A percentile compares a stretch with the other conserved stretches of the same genome.
phyloP scores from a whole-genome alignment of 768 basidiomycete species.

The Cantharellus anzutake region DNA sequence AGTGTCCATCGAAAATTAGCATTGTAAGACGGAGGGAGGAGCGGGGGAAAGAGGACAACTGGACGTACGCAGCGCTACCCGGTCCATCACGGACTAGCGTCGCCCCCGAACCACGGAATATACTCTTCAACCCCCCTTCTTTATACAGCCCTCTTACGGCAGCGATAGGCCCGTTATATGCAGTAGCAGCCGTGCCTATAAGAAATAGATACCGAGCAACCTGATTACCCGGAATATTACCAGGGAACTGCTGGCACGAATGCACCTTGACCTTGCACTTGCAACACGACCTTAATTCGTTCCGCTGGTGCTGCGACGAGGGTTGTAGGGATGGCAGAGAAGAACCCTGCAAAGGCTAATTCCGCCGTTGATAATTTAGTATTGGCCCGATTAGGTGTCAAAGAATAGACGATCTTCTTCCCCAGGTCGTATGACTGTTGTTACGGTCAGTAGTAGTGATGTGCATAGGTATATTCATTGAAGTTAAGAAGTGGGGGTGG shows the following conservation, averaged over 20 bases:
- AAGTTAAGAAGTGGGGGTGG: background rate
- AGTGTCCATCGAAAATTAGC: background rate
- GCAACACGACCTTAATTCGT: slow-evolving; percentile 86
- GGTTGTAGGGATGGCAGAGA: slow-evolving; percentile 85
- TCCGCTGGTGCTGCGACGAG: slow-evolving; percentile 91
- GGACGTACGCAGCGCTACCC: slow-evolving; percentile 79
- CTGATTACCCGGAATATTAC: slow-evolving; percentile 21
- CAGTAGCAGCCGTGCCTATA: slow-evolving; percentile 54
- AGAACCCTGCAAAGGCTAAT: slow-evolving; percentile 81
- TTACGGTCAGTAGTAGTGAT: background rate
- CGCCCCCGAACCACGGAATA: slow-evolving; percentile 86
- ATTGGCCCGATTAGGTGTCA: slow-evolving; percentile 60
- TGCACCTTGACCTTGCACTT: slow-evolving; percentile 26
- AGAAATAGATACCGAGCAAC: slow-evolving; percentile 29
- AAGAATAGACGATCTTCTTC: slow-evolving; percentile 59
- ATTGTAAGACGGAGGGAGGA: background rate
- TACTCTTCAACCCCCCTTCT: slow-evolving; percentile 81
- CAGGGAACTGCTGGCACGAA: slow-evolving; percentile 5
- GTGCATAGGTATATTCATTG: background rate
- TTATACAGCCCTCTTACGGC: slow-evolving; percentile 79
- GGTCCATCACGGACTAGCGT: slow-evolving; percentile 91
- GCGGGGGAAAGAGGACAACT: background rate
- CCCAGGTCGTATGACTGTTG: slow-evolving; percentile 79
- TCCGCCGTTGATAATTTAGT: slow-evolving; percentile 50
- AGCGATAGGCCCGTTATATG: slow-evolving; percentile 81